Percentiles rank a stretch among this genome's conserved stretches.
Evolutionary conservation across 129 eudicot genomes (phyloP).

Genomic region (Ambrosia trifida): DNA sequence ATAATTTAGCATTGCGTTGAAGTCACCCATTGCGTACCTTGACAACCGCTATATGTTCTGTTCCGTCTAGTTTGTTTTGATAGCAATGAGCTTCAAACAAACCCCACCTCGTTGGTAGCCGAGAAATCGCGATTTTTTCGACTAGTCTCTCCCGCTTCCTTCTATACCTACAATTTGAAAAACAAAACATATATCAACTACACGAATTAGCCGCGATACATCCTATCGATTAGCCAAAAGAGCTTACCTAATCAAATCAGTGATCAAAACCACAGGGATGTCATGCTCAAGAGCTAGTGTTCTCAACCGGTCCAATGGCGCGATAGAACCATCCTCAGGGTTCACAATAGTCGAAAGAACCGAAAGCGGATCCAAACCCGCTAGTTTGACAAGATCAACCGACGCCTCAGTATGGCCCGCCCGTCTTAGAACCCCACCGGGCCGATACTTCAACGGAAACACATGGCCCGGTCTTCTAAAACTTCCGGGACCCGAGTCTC

Average conservation of each 20-base stretch:
- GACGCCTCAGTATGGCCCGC: slow-evolving; percentile 94
- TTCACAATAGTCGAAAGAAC: slow-evolving; percentile 71
- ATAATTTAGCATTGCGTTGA: background rate
- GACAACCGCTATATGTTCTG: slow-evolving; percentile 72
- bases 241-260: slow-evolving; percentile 77
- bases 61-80: slow-evolving; percentile 70
- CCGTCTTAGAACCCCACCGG: slow-evolving; percentile 82
- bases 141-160: slow-evolving; percentile 84
- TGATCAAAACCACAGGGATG: slow-evolving; percentile 70
- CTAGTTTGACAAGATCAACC: slow-evolving; percentile 68
- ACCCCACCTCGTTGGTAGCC: slow-evolving; percentile 80
- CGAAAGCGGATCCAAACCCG: slow-evolving; percentile 71
- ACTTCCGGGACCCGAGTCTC: slow-evolving; percentile 57
- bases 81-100: slow-evolving; percentile 63
- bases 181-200: background rate
- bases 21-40: slow-evolving; percentile 43
- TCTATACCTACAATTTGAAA: slow-evolving; percentile 52
- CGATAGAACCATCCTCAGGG: slow-evolving; percentile 68
- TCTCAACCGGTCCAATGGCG: slow-evolving; percentile 51
- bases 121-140: slow-evolving; percentile 60
- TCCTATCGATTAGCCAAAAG: background rate
- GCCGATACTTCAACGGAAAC: slow-evolving; percentile 75
- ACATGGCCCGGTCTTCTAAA: slow-evolving; percentile 85
- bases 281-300: slow-evolving; percentile 56
- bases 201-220: background rate